Evolutionary conservation across 1,284 basidiomycete species (phyloP).

Genomic region (Puccinia coronata): DNA sequence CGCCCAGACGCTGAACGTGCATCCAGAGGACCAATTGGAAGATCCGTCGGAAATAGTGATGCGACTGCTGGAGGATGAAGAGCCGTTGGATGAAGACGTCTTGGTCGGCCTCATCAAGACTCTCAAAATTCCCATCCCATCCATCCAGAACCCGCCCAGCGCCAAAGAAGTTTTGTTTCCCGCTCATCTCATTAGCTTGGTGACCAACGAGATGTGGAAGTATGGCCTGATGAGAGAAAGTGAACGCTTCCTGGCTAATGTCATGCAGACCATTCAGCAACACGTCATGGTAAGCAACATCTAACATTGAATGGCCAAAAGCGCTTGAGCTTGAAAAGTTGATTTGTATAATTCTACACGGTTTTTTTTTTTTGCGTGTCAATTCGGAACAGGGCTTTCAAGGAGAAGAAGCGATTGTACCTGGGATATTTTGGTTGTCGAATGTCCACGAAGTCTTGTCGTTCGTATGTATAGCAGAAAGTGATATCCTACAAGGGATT

Average conservation of each 20-base stretch:
- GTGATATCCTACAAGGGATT: conserved; percentile 96
- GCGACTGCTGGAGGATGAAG: conserved; percentile 84
- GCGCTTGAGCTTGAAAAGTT: background rate
- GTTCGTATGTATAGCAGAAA: conserved; percentile 97
- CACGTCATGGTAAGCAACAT: conserved; percentile 83
- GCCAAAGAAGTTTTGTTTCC: conserved; percentile 99
- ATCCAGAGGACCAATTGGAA: conserved; percentile 68
- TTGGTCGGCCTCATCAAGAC: conserved; percentile 85
- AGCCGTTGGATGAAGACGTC: conserved; percentile 89
- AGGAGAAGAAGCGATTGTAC: conserved; percentile 91
- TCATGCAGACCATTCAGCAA: conserved; percentile 96
- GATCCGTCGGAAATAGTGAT: conserved; percentile 95
- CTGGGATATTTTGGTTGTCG: conserved; percentile 98
- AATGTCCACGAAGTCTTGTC: conserved; percentile 99
- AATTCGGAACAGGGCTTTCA: conserved; percentile 69
- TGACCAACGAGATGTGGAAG: conserved; percentile 99
- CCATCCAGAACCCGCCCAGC: conserved; percentile 82
- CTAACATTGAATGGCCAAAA: background rate
- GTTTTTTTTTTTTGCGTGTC: background rate
- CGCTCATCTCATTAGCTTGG: conserved; percentile 95
- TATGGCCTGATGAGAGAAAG: conserved; percentile 95
- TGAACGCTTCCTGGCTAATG: conserved; percentile 95
- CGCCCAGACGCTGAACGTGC: conserved; percentile 72
- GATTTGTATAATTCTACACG: background rate
- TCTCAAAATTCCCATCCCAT: conserved; percentile 89